These are phyloP conservation scores for Malassezia brasiliensis DNA, from an alignment of 1,284 basidiomycete genomes.

Conservation along the genomic window DNA sequence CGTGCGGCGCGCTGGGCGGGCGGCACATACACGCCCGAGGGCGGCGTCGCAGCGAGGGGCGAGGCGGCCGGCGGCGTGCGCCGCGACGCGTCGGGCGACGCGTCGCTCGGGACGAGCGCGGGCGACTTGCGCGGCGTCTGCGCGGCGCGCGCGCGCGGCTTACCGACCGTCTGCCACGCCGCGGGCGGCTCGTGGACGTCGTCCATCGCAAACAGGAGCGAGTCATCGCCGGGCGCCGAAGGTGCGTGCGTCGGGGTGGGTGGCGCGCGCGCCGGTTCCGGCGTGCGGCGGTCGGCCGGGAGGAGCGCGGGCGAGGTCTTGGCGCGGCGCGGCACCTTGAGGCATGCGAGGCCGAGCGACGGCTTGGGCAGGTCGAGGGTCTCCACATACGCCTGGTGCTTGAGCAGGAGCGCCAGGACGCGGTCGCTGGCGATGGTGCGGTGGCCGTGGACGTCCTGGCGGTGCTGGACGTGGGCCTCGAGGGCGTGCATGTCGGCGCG, in stretches of 20 bases:
- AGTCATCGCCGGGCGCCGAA: background rate
- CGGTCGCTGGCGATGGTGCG: constrained; percentile 58
- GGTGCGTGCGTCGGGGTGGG: background rate
- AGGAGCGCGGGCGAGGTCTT: constrained; percentile 2
- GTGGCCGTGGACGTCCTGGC: constrained; percentile 63
- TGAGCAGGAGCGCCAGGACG: constrained; percentile 57
- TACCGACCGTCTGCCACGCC: background rate
- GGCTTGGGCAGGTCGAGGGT: constrained; percentile 67
- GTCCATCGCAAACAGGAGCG: constrained; percentile 17
- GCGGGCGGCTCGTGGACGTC: constrained; percentile 5
- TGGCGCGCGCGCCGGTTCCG: background rate
- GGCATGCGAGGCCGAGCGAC: constrained; percentile 44
- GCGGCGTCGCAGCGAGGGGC: background rate
- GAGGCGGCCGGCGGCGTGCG: background rate
- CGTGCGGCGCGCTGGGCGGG: background rate
- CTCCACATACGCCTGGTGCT: constrained; percentile 66
- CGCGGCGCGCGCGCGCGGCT: background rate
- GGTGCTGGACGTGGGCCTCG: constrained; percentile 55
- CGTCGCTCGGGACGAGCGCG: background rate
- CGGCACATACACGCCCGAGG: background rate
- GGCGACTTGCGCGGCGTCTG: background rate
- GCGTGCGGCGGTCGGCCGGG: background rate
- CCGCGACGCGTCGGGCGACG: background rate
- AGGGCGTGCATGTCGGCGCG: constrained; percentile 62
- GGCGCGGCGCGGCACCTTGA: constrained; percentile 26